Evolutionary conservation across 495 filamentous ascomycete species (phyloP), one percentile per base, ranked within the genome.

Genomic region (Recurvomyces mirabilis): DNA sequence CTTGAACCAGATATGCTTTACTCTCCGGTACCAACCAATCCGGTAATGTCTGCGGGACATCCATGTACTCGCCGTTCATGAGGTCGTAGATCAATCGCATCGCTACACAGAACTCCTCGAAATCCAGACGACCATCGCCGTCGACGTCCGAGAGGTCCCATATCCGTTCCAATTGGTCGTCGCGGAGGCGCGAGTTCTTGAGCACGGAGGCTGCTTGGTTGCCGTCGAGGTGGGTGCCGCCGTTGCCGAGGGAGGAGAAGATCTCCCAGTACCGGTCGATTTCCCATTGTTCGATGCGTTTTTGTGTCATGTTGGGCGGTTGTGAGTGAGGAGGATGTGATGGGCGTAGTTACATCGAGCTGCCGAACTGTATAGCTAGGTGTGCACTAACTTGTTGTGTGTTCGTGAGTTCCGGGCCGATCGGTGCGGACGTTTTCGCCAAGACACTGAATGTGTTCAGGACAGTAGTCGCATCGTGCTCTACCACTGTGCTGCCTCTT

Each of bases 181-280:
- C 87, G 43, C 81, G 76, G 48, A 98, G 74, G 21, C 84, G 84
- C 54, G 79, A 86, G 75, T 98, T 96, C 69, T 94, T 93, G 62
- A 98, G 82, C 40, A 96, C 84, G 19, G 84, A 80, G 54, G 89
- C 88, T 34, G 91, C 91, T 63, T 94, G 87, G 47, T 81, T 79
- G 63, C 87, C 93, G 40, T 82, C 91, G 26, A 98, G 72, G 63
- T 79, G 84, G 56, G 81, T 70, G 50, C 82, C 81, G 63, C 88
- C 89, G 63, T 82, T 81, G 47, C 78, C 73, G 42, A 94, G 73
- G 26, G 86, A 78, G 42, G 82, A 73, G 68, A 98, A 98, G 64
- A 98, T 96, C 69, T 96, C 93, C 91, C 91, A 98, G 67, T 96
- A 98, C 44, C 88, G 86, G 59, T 94, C 87, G 56, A 98, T 83